phyloP scores from a whole-genome alignment of 345 rosid genomes.

The Capsella bursapastoris region DNA sequence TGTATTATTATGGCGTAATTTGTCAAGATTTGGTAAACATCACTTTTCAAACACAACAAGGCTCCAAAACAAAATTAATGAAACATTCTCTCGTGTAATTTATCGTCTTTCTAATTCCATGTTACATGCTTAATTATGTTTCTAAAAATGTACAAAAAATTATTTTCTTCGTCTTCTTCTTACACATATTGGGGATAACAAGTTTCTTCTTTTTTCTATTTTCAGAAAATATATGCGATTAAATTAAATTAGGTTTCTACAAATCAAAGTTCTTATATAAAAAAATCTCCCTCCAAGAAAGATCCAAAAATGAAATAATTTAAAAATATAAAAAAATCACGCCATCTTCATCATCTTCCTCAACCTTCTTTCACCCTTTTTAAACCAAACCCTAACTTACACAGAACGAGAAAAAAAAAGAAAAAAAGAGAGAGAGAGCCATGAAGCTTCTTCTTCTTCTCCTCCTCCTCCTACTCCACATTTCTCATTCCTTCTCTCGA shows the following conservation, averaged over 20 bases:
- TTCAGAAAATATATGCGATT: neutral
- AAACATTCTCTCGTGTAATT: neutral
- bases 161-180: neutral
- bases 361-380: slow-evolving; percentile 35
- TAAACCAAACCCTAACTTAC: slow-evolving; percentile 32
- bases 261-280: neutral
- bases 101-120: neutral
- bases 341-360: slow-evolving; percentile 27
- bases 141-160: neutral
- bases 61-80: slow-evolving; percentile 21
- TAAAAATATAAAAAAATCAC: neutral
- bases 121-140: neutral
- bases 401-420: slow-evolving; percentile 20
- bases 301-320: neutral
- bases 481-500: slow-evolving; percentile 43
- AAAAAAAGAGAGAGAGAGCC: neutral
- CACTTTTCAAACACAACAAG: slow-evolving; percentile 16
- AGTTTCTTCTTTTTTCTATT: neutral
- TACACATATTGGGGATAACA: too few relatives aligned
- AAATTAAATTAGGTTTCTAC: neutral
- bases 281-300: slow-evolving; percentile 24
- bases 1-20: neutral
- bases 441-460: slow-evolving; percentile 53
- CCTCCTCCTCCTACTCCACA: slow-evolving; percentile 48
- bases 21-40: slow-evolving; percentile 29